Evolutionary conservation across 352 stramenopile species (phyloP).

Genomic region (Phytopythium litorale): DNA sequence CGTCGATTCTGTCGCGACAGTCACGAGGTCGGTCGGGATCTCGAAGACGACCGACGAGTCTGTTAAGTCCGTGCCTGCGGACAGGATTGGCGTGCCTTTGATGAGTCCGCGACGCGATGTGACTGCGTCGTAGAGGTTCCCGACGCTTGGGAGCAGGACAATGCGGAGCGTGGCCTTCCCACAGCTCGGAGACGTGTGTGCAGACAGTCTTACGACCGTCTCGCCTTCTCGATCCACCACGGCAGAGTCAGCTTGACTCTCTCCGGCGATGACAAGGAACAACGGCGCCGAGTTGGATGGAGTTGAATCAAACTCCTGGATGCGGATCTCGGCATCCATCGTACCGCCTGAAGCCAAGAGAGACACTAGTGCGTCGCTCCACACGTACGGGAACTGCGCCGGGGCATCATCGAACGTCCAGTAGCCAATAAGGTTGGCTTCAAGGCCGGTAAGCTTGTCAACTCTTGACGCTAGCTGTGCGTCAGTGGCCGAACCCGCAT

Average conservation of each 20-base stretch:
- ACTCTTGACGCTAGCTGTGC: not conserved
- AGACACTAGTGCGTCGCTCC: not conserved
- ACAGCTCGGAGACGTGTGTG: slow-evolving; percentile 4
- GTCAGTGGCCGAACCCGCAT: not conserved
- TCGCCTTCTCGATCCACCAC: not conserved
- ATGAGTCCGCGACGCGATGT: not conserved
- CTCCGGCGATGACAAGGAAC: slow-evolving; percentile 12
- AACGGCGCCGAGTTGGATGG: not conserved
- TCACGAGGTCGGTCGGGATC: slow-evolving; percentile 1
- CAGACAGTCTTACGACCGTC: slow-evolving; percentile 5
- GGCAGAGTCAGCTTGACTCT: slow-evolving; percentile 8
- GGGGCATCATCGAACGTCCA: slow-evolving; percentile 24
- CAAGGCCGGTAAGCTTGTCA: slow-evolving; percentile 17
- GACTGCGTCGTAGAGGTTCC: not conserved
- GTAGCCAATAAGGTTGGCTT: slow-evolving; percentile 20
- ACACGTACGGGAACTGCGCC: slow-evolving; percentile 2
- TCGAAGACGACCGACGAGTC: slow-evolving; percentile 10
- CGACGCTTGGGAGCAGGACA: slow-evolving; percentile 4
- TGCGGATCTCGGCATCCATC: slow-evolving; percentile 12
- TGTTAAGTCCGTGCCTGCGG: not conserved
- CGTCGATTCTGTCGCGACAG: slow-evolving; percentile 5
- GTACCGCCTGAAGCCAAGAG: not conserved
- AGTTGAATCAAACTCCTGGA: slow-evolving; percentile 7
- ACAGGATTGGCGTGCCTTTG: not conserved
- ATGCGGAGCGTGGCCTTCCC: slow-evolving; percentile 6